Evolutionary conservation across 306 rosid species (phyloP), one percentile per base, ranked within the genome.

Genomic region (Myrica gale): DNA sequence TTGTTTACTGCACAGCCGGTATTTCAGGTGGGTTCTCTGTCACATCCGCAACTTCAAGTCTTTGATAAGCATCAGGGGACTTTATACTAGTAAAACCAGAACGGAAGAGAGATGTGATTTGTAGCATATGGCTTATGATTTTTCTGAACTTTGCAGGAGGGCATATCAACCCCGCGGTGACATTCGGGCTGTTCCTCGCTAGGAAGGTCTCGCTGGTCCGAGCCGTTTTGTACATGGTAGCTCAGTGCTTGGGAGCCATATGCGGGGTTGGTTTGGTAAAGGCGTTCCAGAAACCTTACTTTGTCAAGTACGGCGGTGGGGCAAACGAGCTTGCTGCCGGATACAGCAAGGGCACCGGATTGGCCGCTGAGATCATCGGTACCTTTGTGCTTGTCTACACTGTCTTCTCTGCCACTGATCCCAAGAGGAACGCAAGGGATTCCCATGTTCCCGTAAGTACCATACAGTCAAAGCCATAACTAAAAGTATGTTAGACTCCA

Each of bases 321-420:
- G 89, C 89, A 47, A 85, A 85, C 32, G 74, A 21, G 39, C 81
- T 85, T 39, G 42, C 9, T 4, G 56, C 7, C 1, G 87, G 79
- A 6, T 85, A 70, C 75, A 74, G 83, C 74, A 42, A 39, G 53
- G 83, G 89, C 76, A 80, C 87, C 0, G 89, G 86, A 1, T 74
- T 85, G 53, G 89, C 83, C 0, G 85, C 83, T 0, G 89, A 85
- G 87, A 85, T 85, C 26, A 72, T 85, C 1, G 89, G 87, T 9
- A 85, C 89, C 19, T 85, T 85, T 47, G 81, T 85, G 32, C 89
- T 85, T 68, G 87, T 85, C 53, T 85, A 85, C 83, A 85, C 85
- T 0, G 89, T 85, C 68, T 85, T 85, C 81, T 77, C 89, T 12
- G 89, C 89, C 23, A 85, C 87, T 9, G 89, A 85, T 19, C 89